These are phyloP conservation scores for Cadophora malorum DNA, from an alignment of 2,329 filamentous ascomycete species.

Conservation along the genomic window DNA sequence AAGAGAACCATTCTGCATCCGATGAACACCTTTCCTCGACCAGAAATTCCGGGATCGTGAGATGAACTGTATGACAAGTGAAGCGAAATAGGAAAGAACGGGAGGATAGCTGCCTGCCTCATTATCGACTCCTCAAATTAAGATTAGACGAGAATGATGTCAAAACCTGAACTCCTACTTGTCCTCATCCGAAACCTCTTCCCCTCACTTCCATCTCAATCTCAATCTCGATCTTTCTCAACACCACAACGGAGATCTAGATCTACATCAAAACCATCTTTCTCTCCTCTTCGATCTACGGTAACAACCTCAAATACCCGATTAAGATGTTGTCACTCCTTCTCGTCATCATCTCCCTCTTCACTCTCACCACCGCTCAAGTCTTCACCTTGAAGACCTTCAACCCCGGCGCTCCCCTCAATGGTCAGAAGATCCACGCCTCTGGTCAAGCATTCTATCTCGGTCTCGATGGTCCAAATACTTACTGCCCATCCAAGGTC, in stretches of 20 bases:
- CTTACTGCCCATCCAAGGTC: slow-evolving; percentile 12
- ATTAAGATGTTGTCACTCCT: not conserved
- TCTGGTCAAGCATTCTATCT: slow-evolving; percentile 18
- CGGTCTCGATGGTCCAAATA: slow-evolving; percentile 2
- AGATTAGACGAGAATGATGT: not conserved
- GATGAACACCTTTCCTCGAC: not conserved
- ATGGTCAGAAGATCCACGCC: slow-evolving; percentile 15
- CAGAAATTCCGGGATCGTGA: not conserved
- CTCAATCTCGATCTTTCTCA: not conserved
- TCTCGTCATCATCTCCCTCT: not conserved
- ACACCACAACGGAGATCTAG: not conserved
- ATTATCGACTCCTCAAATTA: not conserved
- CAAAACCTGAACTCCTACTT: not conserved
- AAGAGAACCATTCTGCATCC: not conserved
- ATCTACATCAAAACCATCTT: not conserved
- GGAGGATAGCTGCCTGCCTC: slow-evolving; percentile 1
- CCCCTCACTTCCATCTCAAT: not conserved
- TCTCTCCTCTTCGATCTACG: not conserved
- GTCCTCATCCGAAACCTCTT: not conserved
- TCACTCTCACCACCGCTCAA: not conserved
- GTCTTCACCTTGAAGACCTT: slow-evolving; percentile 15
- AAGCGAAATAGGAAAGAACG: not conserved
- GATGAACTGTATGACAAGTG: not conserved
- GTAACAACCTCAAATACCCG: not conserved
- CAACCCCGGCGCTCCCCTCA: not conserved